These are phyloP conservation scores for Podospora appendiculata DNA, from an alignment of 495 filamentous ascomycete species.

Conservation along the genomic window DNA sequence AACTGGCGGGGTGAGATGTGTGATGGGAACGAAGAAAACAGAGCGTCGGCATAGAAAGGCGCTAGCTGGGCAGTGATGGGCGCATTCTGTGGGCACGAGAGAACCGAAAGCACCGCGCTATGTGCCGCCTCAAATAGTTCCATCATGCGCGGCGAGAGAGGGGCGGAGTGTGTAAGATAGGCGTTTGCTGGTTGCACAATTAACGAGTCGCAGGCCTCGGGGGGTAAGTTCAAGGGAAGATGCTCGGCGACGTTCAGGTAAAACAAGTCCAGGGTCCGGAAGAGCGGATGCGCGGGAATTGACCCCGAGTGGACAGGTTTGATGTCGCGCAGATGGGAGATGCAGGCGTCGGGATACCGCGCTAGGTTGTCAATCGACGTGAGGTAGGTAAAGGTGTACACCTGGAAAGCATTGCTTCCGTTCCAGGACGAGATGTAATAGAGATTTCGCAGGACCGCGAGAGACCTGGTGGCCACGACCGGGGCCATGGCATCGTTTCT, in stretches of 20 bases:
- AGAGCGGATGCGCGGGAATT: slow-evolving; percentile 68
- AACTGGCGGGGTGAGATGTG: slow-evolving; percentile 86
- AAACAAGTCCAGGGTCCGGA: slow-evolving; percentile 77
- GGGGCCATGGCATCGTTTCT: slow-evolving; percentile 50
- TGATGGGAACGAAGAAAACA: slow-evolving; percentile 76
- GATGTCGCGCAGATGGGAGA: slow-evolving; percentile 60
- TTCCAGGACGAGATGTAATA: slow-evolving; percentile 82
- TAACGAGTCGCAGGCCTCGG: slow-evolving; percentile 59
- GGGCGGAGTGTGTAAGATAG: slow-evolving; percentile 57
- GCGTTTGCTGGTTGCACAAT: slow-evolving; percentile 66
- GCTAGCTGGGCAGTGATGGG: slow-evolving; percentile 63
- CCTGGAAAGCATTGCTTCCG: slow-evolving; percentile 63
- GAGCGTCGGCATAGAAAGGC: slow-evolving; percentile 77
- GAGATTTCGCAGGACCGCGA: slow-evolving; percentile 72
- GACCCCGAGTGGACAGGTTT: slow-evolving; percentile 48
- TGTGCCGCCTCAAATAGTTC: slow-evolving; percentile 92
- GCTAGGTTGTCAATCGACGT: slow-evolving; percentile 84
- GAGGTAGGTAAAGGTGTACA: slow-evolving; percentile 78
- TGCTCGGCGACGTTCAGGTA: slow-evolving; percentile 89
- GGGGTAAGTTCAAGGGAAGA: slow-evolving; percentile 62
- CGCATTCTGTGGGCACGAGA: slow-evolving; percentile 72
- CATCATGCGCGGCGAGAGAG: slow-evolving; percentile 36
- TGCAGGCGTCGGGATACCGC: slow-evolving; percentile 59
- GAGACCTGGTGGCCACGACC: slow-evolving; percentile 62
- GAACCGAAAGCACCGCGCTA: slow-evolving; percentile 71